Base-by-base conservation (phyloP, 75 land plant species). In the Ceratopteris richardii region DNA sequence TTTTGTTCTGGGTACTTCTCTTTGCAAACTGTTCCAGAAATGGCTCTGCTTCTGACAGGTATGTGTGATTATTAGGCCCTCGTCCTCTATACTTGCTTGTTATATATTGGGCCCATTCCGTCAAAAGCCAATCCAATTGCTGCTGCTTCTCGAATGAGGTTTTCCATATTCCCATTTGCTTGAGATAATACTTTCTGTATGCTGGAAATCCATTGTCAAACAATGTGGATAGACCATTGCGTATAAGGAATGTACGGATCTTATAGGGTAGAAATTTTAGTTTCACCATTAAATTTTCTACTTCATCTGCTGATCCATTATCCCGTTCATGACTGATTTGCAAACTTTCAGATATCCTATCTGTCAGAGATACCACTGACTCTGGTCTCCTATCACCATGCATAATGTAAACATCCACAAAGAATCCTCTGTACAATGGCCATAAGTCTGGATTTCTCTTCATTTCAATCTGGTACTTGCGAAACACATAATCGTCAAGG, bases 391-490 rank as follows among this genome's bases (percentile, higher is more conserved):
- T 4, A 46, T 46, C 54, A 52, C 54, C 28, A 52, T 83, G 73
- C 61, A 78, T 76, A 37, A 94, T 44, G 25, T 81, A 70, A 25
- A 94, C 57, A 58, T 94, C 98, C 54, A 94, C 81, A 77, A 94
- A 94, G 64, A 89, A 94, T 1, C 98, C 98, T 79, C 98, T 80
- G 56, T 94, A 94, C 33, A 94, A 43, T 27, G 98, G 98, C 98
- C 98, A 94, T 48, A 94, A 64, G 37, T 76, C 82, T 54, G 84
- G 82, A 54, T 89, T 84, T 20, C 44, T 85, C 98, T 82, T 83
- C 98, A 89, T 89, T 66, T 94, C 96, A 58, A 74, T 86, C 61
- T 94, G 98, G 51, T 89, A 94, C 44, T 87, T 70, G 29, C 85
- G 84, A 41, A 94, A 94, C 31, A 67, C 88, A 48, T 87, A 89